Evolutionary conservation across 495 filamentous ascomycete species (phyloP).

Genomic region (Rhypophila decipiens): DNA sequence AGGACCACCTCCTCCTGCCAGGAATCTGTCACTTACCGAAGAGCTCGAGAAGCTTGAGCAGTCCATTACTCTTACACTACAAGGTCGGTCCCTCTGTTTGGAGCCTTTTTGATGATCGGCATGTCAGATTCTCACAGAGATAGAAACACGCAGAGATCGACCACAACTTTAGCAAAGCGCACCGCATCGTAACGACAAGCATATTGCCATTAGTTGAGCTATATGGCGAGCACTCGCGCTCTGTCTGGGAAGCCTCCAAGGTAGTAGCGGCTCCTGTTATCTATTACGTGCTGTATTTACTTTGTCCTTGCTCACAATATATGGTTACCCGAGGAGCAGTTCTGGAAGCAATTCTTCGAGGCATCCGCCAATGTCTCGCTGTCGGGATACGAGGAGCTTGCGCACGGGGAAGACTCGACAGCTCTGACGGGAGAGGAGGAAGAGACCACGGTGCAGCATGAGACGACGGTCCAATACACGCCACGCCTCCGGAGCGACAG

Average conservation of each 20-base stretch:
- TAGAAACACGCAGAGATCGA: conserved; percentile 95
- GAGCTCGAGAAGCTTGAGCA: conserved; percentile 96
- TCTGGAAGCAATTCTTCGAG: conserved; percentile 99
- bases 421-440: conserved; percentile 31
- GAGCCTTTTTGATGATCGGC: no score
- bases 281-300: not conserved
- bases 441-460: conserved; percentile 28
- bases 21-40: conserved; percentile 78
- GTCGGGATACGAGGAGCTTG: conserved; percentile 86
- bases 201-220: conserved; percentile 94
- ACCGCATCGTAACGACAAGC: conserved; percentile 90
- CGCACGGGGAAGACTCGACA: conserved; percentile 46
- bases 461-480: conserved; percentile 37
- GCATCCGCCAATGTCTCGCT: conserved; percentile 94
- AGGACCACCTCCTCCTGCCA: conserved; percentile 50
- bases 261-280: conserved; percentile 30
- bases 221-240: conserved; percentile 86
- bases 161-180: conserved; percentile 93
- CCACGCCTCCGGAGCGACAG: conserved; percentile 29
- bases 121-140: no score
- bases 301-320: not conserved
- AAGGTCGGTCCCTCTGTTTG: conserved; percentile 49
- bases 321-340: conserved; percentile 46
- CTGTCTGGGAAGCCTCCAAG: conserved; percentile 97
- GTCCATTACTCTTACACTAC: conserved; percentile 89